Evolutionary conservation across 2,329 filamentous ascomycete genomes (phyloP).

Genomic region (Periconia digitata): DNA sequence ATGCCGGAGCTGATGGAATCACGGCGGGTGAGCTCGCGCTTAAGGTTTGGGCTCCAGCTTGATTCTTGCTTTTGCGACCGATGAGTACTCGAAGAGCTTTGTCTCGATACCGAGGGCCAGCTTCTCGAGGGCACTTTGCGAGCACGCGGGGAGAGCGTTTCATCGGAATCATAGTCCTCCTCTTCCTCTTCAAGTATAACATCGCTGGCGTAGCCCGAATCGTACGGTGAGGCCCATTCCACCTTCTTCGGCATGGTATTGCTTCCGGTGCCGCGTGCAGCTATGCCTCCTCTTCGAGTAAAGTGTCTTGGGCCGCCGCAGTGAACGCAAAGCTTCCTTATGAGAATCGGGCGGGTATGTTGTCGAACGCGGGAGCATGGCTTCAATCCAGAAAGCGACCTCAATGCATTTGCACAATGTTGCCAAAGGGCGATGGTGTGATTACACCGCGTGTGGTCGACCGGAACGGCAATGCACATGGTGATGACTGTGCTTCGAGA

Average conservation of each 20-base stretch:
- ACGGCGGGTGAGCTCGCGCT: slow-evolving; percentile 17
- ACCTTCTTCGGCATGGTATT: slow-evolving; percentile 4
- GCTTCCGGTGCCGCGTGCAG: slow-evolving; percentile 24
- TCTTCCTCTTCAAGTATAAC: slow-evolving; percentile 18
- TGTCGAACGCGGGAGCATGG: slow-evolving; percentile 21
- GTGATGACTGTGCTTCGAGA: not conserved
- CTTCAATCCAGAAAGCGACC: slow-evolving; percentile 9
- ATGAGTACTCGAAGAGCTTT: slow-evolving; percentile 10
- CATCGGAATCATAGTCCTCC: slow-evolving; percentile 13
- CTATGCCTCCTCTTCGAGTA: slow-evolving; percentile 27
- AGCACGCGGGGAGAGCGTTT: slow-evolving; percentile 19
- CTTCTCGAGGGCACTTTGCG: slow-evolving; percentile 4
- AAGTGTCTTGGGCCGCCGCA: slow-evolving; percentile 25
- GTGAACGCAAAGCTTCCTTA: slow-evolving; percentile 18
- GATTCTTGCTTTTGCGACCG: slow-evolving; percentile 17
- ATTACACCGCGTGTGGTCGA: slow-evolving; percentile 23
- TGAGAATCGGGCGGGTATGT: slow-evolving; percentile 19
- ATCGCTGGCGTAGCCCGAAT: slow-evolving; percentile 23
- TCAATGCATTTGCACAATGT: slow-evolving; percentile 22
- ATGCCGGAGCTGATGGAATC: slow-evolving; percentile 16
- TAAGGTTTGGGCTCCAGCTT: slow-evolving; percentile 29
- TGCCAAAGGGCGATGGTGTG: slow-evolving; percentile 27
- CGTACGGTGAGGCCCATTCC: slow-evolving; percentile 13
- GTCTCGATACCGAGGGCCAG: slow-evolving; percentile 7
- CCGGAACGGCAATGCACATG: slow-evolving; percentile 28